Evolutionary conservation across 2,329 filamentous ascomycete genomes (phyloP).

Genomic region (Trichothecium sympodiale): DNA sequence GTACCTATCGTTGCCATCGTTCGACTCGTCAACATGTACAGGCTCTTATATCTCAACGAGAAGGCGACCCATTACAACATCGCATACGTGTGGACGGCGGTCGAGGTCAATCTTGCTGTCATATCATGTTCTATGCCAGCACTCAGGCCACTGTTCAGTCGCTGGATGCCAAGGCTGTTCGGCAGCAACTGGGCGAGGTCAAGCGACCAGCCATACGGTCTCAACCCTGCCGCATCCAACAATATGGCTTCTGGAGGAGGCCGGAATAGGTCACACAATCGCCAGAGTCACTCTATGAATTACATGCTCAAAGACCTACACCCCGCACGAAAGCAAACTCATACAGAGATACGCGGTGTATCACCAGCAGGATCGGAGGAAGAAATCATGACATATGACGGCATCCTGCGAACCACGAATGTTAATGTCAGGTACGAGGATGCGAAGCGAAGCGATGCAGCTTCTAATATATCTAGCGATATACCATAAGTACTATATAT

Average conservation of each 20-base stretch:
- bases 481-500: too few species aligned
- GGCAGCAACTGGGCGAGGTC: slow-evolving; percentile 6
- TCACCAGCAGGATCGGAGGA: slow-evolving; percentile 23
- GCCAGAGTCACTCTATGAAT: slow-evolving; percentile 5
- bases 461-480: slow-evolving; percentile 1
- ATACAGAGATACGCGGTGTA: slow-evolving; percentile 19
- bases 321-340: slow-evolving; percentile 11
- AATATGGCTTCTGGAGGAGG: background rate
- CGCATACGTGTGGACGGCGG: slow-evolving; percentile 17
- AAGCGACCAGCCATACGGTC: slow-evolving; percentile 1
- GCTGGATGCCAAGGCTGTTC: slow-evolving; percentile 22
- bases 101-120: slow-evolving; percentile 26
- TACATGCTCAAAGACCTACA: slow-evolving; percentile 15
- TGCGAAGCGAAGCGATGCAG: slow-evolving; percentile 3
- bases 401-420: slow-evolving; percentile 21
- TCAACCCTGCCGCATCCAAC: slow-evolving; percentile 1
- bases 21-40: slow-evolving; percentile 17
- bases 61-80: slow-evolving; percentile 15
- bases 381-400: slow-evolving; percentile 27
- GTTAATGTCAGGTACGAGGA: slow-evolving; percentile 5
- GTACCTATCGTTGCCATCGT: slow-evolving; percentile 20
- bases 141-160: slow-evolving; percentile 20
- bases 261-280: slow-evolving; percentile 8
- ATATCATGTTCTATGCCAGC: slow-evolving; percentile 23
- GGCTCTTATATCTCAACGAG: slow-evolving; percentile 12